Percentiles rank a stretch among this genome's conserved stretches.
Evolutionary conservation across 257 asterid species (phyloP).

Genomic region (Parsonsia alboflavescens): DNA sequence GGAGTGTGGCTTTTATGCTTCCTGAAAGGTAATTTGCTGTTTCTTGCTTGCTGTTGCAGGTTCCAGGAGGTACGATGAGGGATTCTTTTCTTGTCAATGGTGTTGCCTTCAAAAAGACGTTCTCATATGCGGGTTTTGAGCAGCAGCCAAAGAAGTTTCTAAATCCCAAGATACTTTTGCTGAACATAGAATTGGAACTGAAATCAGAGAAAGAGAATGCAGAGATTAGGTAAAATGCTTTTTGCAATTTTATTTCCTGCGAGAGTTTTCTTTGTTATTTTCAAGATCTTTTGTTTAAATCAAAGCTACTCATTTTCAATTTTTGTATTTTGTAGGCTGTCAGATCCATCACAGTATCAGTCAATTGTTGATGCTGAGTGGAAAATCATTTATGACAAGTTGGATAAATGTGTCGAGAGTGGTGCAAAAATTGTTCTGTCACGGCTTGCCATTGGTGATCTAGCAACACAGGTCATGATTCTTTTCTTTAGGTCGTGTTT

Average conservation of each 20-base stretch:
- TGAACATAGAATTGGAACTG: constrained; percentile 89
- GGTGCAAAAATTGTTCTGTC: constrained; percentile 89
- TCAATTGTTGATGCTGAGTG: constrained; percentile 96
- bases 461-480: constrained; percentile 71
- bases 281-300: neutral
- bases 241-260: neutral
- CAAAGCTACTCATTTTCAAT: constrained; percentile 17
- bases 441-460: constrained; percentile 91
- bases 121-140: constrained; percentile 99
- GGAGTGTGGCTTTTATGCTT: neutral
- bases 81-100: constrained; percentile 97
- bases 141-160: constrained; percentile 89
- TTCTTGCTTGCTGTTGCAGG: constrained; percentile 42
- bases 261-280: neutral
- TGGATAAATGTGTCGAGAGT: constrained; percentile 88
- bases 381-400: constrained; percentile 85
- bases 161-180: constrained; percentile 74
- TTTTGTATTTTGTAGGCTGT: constrained; percentile 44
- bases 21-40: neutral
- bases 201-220: constrained; percentile 99
- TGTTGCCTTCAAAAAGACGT: constrained; percentile 98
- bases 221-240: constrained; percentile 70
- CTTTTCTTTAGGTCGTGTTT: neutral
- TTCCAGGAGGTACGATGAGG: constrained; percentile 97
- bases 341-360: constrained; percentile 88